Base-by-base conservation (phyloP, 23 red algal species). In the Pyropia yezoensis region DNA sequence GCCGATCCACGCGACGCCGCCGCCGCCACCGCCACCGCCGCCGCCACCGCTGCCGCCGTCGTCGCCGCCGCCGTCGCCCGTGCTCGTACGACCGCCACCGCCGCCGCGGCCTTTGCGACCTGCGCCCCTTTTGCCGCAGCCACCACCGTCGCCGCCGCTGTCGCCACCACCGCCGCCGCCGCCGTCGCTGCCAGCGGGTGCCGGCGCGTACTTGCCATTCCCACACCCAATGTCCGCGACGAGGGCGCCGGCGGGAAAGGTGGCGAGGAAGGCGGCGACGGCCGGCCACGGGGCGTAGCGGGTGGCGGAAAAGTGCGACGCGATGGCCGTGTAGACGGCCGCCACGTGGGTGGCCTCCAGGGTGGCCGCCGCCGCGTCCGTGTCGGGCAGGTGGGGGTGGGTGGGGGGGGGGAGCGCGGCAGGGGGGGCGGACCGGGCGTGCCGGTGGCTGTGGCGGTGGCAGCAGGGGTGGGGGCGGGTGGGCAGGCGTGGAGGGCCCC, bases 261-360 rank as follows among this genome's bases (percentile, higher is more conserved):
- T 30, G 23, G 49, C 61, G 30, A 98, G 53, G 33, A 98, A 98
- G 12, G 34, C 49, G 28, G 71, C 34, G 1, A 98, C 94, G 21
- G 30, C 54, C 7, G 94, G 94, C 94, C 94, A 98, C 16, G 79
- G 61, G 22, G 81, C 68, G 61, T 89, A 88, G 18, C 85, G 77
- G 0, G 94, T 98, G 49, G 86, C 74, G 7, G 67, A 65, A 53
- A 98, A 98, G 69, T 98, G 94, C 47, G 66, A 3, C 12, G 85
- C 94, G 51, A 98, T 98, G 47, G 59, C 19, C 49, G 87, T 80
- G 73, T 98, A 98, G 14, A 98, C 87, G 18, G 75, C 49, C 23
- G 77, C 72, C 20, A 98, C 94, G 29, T 89, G 52, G 29, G 22
- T 59, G 15, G 62, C 52, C 63, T 95, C 89, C 50, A 69, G 80